Evolutionary conservation across 2,329 filamentous ascomycete species (phyloP).

Genomic region (Cytospora piceae): DNA sequence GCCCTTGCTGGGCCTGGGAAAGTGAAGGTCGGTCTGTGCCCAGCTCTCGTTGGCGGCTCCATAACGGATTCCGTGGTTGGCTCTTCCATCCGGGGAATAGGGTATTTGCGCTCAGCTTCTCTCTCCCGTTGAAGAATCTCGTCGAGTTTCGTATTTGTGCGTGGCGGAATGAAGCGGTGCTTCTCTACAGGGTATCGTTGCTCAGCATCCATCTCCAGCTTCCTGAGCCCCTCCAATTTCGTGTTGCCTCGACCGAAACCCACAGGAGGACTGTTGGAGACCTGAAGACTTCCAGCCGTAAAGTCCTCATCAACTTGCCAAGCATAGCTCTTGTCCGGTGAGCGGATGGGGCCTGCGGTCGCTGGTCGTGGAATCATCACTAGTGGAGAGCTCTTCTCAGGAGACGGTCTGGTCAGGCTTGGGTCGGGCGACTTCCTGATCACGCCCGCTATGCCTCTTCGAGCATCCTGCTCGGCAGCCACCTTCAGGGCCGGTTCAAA

Average conservation of each 20-base stretch:
- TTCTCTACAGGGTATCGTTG: constrained; percentile 25
- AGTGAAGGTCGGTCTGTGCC: not conserved
- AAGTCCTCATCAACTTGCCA: constrained; percentile 64
- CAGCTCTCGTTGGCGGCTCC: not conserved
- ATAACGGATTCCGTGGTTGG: not conserved
- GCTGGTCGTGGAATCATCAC: constrained; percentile 32
- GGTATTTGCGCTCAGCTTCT: constrained; percentile 22
- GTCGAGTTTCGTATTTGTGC: constrained; percentile 29
- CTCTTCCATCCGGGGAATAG: constrained; percentile 8
- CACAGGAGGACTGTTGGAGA: constrained; percentile 61
- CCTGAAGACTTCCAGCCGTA: constrained; percentile 58
- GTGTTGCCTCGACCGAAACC: constrained; percentile 43
- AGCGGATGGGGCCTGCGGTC: constrained; percentile 35
- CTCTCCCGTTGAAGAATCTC: constrained; percentile 31
- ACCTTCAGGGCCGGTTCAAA: not conserved
- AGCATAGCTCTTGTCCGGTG: constrained; percentile 56
- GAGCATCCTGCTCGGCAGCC: constrained; percentile 2
- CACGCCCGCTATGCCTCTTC: constrained; percentile 10
- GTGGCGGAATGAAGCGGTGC: constrained; percentile 16
- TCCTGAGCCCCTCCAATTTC: constrained; percentile 42
- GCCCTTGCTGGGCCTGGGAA: not conserved
- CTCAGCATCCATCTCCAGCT: constrained; percentile 41
- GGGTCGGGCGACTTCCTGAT: constrained; percentile 11
- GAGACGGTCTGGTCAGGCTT: not conserved
- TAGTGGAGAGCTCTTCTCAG: constrained; percentile 27